phyloP scores from a whole-genome alignment of 768 basidiomycete genomes.

The Pisolithus tinctorius region DNA sequence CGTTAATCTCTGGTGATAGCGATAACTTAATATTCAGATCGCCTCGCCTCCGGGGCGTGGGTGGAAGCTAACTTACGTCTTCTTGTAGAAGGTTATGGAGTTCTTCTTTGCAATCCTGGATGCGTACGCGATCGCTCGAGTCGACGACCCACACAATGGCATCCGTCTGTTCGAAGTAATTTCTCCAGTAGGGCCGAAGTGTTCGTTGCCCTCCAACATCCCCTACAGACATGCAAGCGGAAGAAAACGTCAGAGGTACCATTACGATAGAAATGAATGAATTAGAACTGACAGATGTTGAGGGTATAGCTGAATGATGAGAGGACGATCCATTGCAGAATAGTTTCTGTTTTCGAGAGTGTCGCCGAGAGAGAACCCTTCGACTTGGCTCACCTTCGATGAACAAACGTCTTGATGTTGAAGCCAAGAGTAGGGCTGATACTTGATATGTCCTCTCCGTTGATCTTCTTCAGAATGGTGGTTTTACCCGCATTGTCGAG shows the following conservation, averaged over 20 bases:
- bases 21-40: slow-evolving; percentile 12
- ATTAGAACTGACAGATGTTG: slow-evolving; percentile 33
- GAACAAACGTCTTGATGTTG: slow-evolving; percentile 95
- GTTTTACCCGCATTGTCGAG: slow-evolving; percentile 99
- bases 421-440: slow-evolving; percentile 96
- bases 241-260: slow-evolving; percentile 45
- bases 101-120: slow-evolving; percentile 86
- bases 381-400: slow-evolving; percentile 63
- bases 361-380: slow-evolving; percentile 10
- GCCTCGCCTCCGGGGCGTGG: not conserved
- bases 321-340: slow-evolving; percentile 20
- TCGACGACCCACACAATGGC: slow-evolving; percentile 99
- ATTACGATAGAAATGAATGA: not conserved
- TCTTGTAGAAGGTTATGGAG: slow-evolving; percentile 81
- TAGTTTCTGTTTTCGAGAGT: slow-evolving; percentile 13
- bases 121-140: slow-evolving; percentile 84
- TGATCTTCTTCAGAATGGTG: slow-evolving; percentile 92
- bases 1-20: slow-evolving; percentile 61
- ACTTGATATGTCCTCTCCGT: slow-evolving; percentile 80
- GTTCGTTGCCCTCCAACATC: slow-evolving; percentile 97
- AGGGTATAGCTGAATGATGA: slow-evolving; percentile 31
- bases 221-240: slow-evolving; percentile 80
- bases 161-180: slow-evolving; percentile 99
- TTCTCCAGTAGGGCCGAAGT: slow-evolving; percentile 95
- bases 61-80: slow-evolving; percentile 56